Percentiles rank a stretch among this genome's conserved stretches.
phyloP scores from a whole-genome alignment of 345 rosid species.

The Arabidopsis suecica region DNA sequence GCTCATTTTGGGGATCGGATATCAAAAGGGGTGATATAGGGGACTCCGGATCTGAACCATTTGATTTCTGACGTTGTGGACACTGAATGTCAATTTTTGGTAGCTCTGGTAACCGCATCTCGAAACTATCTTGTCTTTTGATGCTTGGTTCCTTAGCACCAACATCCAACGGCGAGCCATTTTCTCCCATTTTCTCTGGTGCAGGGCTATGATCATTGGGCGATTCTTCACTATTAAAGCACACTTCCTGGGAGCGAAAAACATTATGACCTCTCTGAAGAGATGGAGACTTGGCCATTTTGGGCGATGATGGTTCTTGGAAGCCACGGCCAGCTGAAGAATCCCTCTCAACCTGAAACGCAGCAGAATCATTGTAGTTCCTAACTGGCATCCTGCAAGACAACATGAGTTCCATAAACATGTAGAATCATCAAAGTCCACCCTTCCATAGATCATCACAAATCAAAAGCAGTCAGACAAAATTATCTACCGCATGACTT shows the following conservation, averaged over 20 bases:
- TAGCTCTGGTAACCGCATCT: slow-evolving; percentile 89
- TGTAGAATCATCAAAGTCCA: slow-evolving; percentile 27
- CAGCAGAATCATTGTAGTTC: slow-evolving; percentile 64
- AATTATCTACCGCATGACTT: slow-evolving; percentile 29
- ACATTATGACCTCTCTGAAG: slow-evolving; percentile 80
- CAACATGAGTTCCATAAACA: slow-evolving; percentile 31
- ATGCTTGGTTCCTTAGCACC: slow-evolving; percentile 87
- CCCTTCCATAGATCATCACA: slow-evolving; percentile 7
- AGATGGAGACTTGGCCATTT: slow-evolving; percentile 88
- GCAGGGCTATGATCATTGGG: slow-evolving; percentile 76
- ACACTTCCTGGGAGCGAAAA: slow-evolving; percentile 62
- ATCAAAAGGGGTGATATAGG: slow-evolving; percentile 98
- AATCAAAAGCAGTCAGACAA: slow-evolving; percentile 12
- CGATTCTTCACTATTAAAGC: slow-evolving; percentile 67
- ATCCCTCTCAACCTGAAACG: slow-evolving; percentile 89
- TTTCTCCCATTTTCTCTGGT: slow-evolving; percentile 78
- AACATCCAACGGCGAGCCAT: slow-evolving; percentile 65
- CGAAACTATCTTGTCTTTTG: slow-evolving; percentile 97
- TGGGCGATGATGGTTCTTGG: slow-evolving; percentile 91
- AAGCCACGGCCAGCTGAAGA: slow-evolving; percentile 82
- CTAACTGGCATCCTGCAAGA: slow-evolving; percentile 87
- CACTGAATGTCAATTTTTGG: slow-evolving; percentile 91
- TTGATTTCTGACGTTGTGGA: slow-evolving; percentile 66
- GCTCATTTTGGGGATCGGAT: slow-evolving; percentile 97
- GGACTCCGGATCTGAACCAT: slow-evolving; percentile 97